Percentiles rank a stretch among this genome's conserved stretches.
Evolutionary conservation across 495 filamentous ascomycete genomes (phyloP).

Genomic region (Schizothecium vesticola): DNA sequence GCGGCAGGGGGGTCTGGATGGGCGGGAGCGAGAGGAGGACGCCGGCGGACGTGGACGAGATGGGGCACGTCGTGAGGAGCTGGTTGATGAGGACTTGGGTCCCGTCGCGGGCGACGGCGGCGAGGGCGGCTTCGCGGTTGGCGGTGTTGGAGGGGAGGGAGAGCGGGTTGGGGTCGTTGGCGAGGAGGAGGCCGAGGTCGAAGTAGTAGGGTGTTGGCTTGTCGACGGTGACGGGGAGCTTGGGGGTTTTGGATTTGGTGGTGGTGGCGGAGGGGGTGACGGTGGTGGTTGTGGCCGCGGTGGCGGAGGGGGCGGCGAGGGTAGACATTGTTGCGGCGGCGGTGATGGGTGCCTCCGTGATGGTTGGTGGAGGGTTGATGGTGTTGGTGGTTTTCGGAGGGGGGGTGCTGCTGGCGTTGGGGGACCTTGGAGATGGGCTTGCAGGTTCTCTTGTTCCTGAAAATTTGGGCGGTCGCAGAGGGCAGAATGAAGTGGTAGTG

Average conservation of each 20-base stretch:
- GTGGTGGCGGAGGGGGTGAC: slow-evolving; percentile 8
- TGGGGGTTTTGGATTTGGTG: slow-evolving; percentile 21
- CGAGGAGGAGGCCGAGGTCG: slow-evolving; percentile 81
- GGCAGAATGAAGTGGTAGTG: slow-evolving; percentile 17
- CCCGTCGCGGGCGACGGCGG: slow-evolving; percentile 71
- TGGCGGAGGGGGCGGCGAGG: background rate
- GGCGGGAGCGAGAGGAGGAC: slow-evolving; percentile 72
- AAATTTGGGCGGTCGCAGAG: slow-evolving; percentile 30
- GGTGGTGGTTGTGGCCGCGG: slow-evolving; percentile 30
- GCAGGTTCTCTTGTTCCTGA: slow-evolving; percentile 8
- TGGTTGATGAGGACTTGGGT: slow-evolving; percentile 76
- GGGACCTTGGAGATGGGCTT: background rate
- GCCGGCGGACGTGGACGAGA: slow-evolving; percentile 57
- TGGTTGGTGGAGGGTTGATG: background rate
- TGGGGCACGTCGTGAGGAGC: slow-evolving; percentile 78
- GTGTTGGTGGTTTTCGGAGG: slow-evolving; percentile 2
- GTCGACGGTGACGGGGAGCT: slow-evolving; percentile 58
- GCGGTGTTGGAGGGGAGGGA: slow-evolving; percentile 42
- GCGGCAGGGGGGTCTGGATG: slow-evolving; percentile 62
- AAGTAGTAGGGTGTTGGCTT: slow-evolving; percentile 88
- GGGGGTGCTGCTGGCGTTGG: background rate
- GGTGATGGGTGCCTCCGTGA: background rate
- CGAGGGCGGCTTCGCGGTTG: slow-evolving; percentile 52
- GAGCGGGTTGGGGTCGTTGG: slow-evolving; percentile 77
- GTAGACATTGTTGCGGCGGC: background rate